phyloP scores from a whole-genome alignment of 768 basidiomycete species.

The Ramaria rubella region DNA sequence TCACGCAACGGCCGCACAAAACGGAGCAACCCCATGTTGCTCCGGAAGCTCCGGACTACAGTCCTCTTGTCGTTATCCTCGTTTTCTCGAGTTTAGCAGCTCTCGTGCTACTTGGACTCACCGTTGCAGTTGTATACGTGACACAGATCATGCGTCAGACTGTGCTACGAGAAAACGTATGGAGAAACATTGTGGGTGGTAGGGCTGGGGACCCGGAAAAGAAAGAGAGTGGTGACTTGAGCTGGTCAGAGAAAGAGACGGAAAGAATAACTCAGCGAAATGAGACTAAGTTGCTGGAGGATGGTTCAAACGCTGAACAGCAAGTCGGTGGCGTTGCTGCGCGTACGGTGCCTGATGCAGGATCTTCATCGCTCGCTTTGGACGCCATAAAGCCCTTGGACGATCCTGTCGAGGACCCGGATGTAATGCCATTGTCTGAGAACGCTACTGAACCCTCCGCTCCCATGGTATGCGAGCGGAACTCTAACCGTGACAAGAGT shows the following conservation, averaged over 20 bases:
- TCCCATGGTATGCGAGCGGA: background rate
- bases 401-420: background rate
- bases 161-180: background rate
- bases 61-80: conserved; percentile 5
- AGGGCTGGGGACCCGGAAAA: background rate
- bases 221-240: background rate
- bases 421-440: background rate
- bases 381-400: background rate
- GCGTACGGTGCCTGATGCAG: background rate
- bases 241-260: background rate
- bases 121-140: background rate
- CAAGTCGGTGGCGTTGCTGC: background rate
- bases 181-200: background rate
- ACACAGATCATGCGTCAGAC: background rate
- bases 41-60: background rate
- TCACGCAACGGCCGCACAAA: background rate
- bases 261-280: background rate
- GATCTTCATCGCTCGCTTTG: background rate
- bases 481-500: background rate
- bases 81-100: conserved; percentile 2
- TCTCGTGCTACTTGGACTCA: conserved; percentile 6
- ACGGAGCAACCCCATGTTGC: background rate
- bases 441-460: background rate
- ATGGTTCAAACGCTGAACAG: background rate
- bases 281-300: background rate